phyloP scores from a whole-genome alignment of 768 basidiomycete genomes.

The Harrya chromipes region DNA sequence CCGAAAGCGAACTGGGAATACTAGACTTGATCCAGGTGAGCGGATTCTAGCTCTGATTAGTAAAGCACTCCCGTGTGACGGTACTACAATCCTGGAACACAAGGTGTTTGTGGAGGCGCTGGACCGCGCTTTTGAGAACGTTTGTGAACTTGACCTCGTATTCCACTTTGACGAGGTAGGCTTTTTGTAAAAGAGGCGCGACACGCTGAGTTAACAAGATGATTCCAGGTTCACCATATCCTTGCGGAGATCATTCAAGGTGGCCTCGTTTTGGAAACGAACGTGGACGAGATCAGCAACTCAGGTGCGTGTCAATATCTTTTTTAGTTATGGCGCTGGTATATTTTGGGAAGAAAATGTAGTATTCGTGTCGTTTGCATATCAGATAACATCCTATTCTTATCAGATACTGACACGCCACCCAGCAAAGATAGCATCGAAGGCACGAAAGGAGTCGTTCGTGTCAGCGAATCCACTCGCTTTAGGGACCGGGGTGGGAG shows the following conservation, averaged over 20 bases:
- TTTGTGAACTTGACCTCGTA: slow-evolving; percentile 96
- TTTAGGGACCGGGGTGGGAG: slow-evolving; percentile 57
- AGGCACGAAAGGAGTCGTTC: slow-evolving; percentile 74
- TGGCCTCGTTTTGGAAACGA: slow-evolving; percentile 94
- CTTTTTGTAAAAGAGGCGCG: not conserved
- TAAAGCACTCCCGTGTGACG: not conserved
- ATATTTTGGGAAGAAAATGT: not conserved
- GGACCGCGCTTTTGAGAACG: slow-evolving; percentile 95
- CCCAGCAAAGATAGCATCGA: slow-evolving; percentile 66
- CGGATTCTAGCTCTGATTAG: not conserved
- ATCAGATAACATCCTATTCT: not conserved
- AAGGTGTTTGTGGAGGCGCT: slow-evolving; percentile 95
- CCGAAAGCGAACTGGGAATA: slow-evolving; percentile 95
- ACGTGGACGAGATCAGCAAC: slow-evolving; percentile 77
- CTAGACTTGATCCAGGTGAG: slow-evolving; percentile 94
- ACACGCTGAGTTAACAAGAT: slow-evolving; percentile 2
- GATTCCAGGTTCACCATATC: slow-evolving; percentile 77
- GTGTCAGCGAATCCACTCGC: slow-evolving; percentile 80
- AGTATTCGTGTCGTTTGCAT: not conserved
- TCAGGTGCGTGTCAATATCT: slow-evolving; percentile 48
- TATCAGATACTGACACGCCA: slow-evolving; percentile 12
- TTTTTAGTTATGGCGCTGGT: not conserved
- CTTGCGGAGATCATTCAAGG: slow-evolving; percentile 96
- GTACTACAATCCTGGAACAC: slow-evolving; percentile 2
- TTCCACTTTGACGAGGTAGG: slow-evolving; percentile 97